phyloP scores from a whole-genome alignment of 2,329 filamentous ascomycete species.

The Xylariales sp. region DNA sequence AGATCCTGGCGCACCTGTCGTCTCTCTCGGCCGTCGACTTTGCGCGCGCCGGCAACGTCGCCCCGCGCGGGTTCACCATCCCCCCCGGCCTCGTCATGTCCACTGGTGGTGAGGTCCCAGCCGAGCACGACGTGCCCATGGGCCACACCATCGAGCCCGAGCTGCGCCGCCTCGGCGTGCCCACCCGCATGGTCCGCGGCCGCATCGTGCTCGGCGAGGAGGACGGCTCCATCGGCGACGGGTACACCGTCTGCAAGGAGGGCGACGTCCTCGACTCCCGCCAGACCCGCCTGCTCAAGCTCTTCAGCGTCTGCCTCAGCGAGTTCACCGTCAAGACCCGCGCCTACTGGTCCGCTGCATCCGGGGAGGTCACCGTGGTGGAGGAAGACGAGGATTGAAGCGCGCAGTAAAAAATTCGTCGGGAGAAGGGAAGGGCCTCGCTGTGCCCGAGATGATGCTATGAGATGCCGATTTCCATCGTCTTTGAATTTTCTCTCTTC shows the following conservation, averaged over 20 bases:
- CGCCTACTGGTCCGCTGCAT: conserved; percentile 66
- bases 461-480: conserved; percentile 7
- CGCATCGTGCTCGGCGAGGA: conserved; percentile 71
- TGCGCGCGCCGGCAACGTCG: conserved; percentile 77
- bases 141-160: conserved; percentile 88
- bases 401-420: too few species aligned
- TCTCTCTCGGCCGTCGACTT: conserved; percentile 76
- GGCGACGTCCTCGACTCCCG: conserved; percentile 83
- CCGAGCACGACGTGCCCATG: conserved; percentile 79
- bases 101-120: conserved; percentile 72
- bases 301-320: conserved; percentile 85
- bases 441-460: too few species aligned
- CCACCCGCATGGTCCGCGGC: conserved; percentile 83
- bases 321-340: conserved; percentile 82
- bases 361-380: conserved; percentile 55
- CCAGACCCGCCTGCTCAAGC: conserved; percentile 89
- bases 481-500: too few species aligned
- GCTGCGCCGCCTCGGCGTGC: conserved; percentile 82
- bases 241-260: conserved; percentile 78
- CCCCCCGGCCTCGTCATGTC: conserved; percentile 80
- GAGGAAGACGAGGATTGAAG: conserved; percentile 19
- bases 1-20: conserved; percentile 69
- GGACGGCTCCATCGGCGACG: conserved; percentile 37
- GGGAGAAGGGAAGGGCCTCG: too few species aligned
- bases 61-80: conserved; percentile 72